phyloP scores from a whole-genome alignment of 345 rosid species.

The Pseudoturritis turrita region DNA sequence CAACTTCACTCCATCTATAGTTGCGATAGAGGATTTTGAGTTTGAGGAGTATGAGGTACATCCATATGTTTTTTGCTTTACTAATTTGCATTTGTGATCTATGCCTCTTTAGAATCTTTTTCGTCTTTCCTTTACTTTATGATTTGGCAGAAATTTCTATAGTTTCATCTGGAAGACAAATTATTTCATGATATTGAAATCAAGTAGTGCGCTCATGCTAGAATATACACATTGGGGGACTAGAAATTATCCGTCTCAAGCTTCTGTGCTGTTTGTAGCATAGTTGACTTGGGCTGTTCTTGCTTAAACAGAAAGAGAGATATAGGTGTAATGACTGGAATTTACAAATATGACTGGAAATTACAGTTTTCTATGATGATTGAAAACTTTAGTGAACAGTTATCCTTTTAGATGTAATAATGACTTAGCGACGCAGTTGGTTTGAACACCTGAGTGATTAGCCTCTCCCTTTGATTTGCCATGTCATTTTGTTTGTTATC shows the following conservation, averaged over 20 bases:
- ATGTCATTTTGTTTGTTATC: background rate
- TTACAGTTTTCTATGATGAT: background rate
- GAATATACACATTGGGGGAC: background rate
- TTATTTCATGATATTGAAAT: background rate
- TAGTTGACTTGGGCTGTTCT: background rate
- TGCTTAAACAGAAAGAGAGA: background rate
- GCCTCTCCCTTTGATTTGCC: slow-evolving; percentile 1
- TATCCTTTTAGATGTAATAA: background rate
- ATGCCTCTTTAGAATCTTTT: slow-evolving; percentile 1
- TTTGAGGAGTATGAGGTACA: slow-evolving; percentile 95
- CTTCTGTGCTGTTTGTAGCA: background rate
- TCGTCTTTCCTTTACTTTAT: background rate
- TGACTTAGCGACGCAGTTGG: background rate
- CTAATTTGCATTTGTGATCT: slow-evolving; percentile 2
- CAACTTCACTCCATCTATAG: slow-evolving; percentile 52
- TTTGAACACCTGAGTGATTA: background rate
- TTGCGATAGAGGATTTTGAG: slow-evolving; percentile 75
- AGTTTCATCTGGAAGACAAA: background rate
- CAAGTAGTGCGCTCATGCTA: slow-evolving; percentile 17
- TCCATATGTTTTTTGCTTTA: slow-evolving; percentile 1
- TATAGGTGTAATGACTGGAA: background rate
- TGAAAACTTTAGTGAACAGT: background rate
- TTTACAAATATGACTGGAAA: background rate
- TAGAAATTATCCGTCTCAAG: background rate
- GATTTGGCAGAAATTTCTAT: background rate